A percentile compares a stretch with the other conserved stretches of the same genome.
Evolutionary conservation across 805 yeast genomes (phyloP).

Genomic region (Lipomyces chichibuensis): DNA sequence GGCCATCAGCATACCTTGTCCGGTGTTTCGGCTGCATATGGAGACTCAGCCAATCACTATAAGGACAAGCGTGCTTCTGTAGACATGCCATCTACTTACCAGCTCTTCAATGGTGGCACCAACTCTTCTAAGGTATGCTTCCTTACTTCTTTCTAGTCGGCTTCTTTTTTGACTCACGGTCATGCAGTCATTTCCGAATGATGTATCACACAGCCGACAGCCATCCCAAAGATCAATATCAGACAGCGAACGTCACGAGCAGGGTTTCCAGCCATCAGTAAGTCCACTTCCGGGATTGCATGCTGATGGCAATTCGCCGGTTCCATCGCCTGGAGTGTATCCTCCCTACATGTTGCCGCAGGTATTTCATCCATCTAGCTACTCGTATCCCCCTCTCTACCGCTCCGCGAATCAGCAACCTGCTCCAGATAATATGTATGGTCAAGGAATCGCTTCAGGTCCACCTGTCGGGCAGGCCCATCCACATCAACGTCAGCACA

Average conservation of each 20-base stretch:
- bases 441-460: background rate
- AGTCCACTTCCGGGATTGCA: constrained; percentile 21
- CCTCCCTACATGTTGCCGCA: constrained; percentile 14
- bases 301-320: constrained; percentile 4
- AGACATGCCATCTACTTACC: constrained; percentile 14
- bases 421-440: background rate
- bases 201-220: constrained; percentile 29
- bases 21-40: constrained; percentile 9
- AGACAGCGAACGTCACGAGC: constrained; percentile 27
- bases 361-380: constrained; percentile 10
- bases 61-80: constrained; percentile 26
- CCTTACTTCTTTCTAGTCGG: background rate
- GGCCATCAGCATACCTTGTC: constrained; percentile 29
- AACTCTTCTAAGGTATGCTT: background rate
- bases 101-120: constrained; percentile 11
- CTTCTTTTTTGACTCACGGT: background rate
- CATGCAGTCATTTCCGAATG: constrained; percentile 6
- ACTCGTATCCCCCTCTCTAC: constrained; percentile 16
- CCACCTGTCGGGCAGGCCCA: constrained; percentile 10
- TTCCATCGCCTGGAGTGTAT: constrained; percentile 15
- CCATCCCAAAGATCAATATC: constrained; percentile 32
- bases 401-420: constrained; percentile 12
- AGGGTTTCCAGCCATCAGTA: constrained; percentile 14
- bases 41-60: background rate
- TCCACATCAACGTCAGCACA: constrained; percentile 5